These are phyloP conservation scores for Calocybe gangraenosa DNA, from an alignment of 768 basidiomycete species.

Conservation along the genomic window DNA sequence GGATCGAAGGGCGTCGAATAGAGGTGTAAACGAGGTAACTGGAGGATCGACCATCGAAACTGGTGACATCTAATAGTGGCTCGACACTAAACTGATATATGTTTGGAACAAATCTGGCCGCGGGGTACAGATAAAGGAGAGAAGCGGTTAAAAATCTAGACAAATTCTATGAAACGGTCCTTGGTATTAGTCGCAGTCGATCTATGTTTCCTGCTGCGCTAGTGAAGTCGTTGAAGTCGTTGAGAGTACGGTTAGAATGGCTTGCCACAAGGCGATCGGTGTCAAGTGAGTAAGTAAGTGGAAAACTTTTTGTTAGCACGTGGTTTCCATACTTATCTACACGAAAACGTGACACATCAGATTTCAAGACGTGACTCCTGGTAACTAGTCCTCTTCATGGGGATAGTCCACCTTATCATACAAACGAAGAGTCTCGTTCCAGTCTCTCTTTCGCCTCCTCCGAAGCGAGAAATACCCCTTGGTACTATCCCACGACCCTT, in stretches of 20 bases:
- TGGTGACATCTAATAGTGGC: slow-evolving; percentile 42
- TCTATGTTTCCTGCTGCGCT: too few species aligned
- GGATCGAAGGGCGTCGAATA: slow-evolving; percentile 47
- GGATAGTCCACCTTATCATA: slow-evolving; percentile 86
- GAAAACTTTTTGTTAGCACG: not conserved
- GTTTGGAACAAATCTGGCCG: too few species aligned
- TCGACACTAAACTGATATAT: too few species aligned
- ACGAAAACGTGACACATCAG: not conserved
- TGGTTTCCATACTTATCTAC: not conserved
- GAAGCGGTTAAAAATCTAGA: too few species aligned
- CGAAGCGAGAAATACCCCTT: slow-evolving; percentile 77
- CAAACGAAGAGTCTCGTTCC: slow-evolving; percentile 81
- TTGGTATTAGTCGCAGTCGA: too few species aligned
- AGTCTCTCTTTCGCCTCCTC: slow-evolving; percentile 78
- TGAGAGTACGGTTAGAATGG: too few species aligned
- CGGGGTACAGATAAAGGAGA: too few species aligned
- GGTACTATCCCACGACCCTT: slow-evolving; percentile 64
- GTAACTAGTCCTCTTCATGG: slow-evolving; percentile 34
- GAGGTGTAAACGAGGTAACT: slow-evolving; percentile 38
- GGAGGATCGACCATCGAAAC: slow-evolving; percentile 43
- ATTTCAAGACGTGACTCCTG: slow-evolving; percentile 8
- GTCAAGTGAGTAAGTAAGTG: too few species aligned
- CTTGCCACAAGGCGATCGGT: too few species aligned
- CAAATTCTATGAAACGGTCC: too few species aligned
- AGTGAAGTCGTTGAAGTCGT: too few species aligned